A percentile compares a stretch with the other conserved stretches of the same genome.
Evolutionary conservation across 257 asterid species (phyloP).

Genomic region (Solanum tacnaense): DNA sequence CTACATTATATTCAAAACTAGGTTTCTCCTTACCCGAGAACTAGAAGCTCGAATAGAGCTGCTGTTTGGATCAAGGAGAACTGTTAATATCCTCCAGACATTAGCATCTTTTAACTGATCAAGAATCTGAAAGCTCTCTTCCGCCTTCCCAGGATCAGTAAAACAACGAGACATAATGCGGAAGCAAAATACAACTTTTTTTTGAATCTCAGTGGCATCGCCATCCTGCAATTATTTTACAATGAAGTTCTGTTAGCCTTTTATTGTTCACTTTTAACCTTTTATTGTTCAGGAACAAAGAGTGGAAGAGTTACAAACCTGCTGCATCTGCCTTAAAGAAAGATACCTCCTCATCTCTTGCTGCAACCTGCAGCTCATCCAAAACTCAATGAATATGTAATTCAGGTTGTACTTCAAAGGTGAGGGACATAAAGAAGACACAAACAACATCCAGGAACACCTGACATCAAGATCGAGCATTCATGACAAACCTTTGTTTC

Average conservation of each 20-base stretch:
- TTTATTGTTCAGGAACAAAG: neutral
- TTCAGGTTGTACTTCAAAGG: neutral
- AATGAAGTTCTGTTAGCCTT: constrained; percentile 8
- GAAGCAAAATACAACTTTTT: constrained; percentile 57
- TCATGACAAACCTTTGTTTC: constrained; percentile 72
- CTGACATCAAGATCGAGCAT: constrained; percentile 1
- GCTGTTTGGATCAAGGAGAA: constrained; percentile 69
- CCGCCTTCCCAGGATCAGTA: constrained; percentile 68
- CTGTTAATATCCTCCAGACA: constrained; percentile 52
- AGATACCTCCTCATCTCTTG: constrained; percentile 88
- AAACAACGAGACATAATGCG: constrained; percentile 91
- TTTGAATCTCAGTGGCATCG: constrained; percentile 65
- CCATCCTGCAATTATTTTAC: constrained; percentile 51
- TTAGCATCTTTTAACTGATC: constrained; percentile 82
- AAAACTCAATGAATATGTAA: neutral
- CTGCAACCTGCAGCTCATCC: constrained; percentile 51
- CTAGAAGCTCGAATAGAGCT: constrained; percentile 40
- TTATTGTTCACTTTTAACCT: neutral
- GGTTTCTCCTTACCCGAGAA: constrained; percentile 53
- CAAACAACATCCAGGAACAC: neutral
- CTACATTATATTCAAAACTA: neutral
- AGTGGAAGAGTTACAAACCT: constrained; percentile 36
- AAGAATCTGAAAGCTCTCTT: constrained; percentile 73
- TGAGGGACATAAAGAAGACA: neutral
- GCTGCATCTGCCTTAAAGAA: constrained; percentile 55